Evolutionary conservation across 2,329 filamentous ascomycete genomes (phyloP).

Genomic region (Phialocephala subalpina): DNA sequence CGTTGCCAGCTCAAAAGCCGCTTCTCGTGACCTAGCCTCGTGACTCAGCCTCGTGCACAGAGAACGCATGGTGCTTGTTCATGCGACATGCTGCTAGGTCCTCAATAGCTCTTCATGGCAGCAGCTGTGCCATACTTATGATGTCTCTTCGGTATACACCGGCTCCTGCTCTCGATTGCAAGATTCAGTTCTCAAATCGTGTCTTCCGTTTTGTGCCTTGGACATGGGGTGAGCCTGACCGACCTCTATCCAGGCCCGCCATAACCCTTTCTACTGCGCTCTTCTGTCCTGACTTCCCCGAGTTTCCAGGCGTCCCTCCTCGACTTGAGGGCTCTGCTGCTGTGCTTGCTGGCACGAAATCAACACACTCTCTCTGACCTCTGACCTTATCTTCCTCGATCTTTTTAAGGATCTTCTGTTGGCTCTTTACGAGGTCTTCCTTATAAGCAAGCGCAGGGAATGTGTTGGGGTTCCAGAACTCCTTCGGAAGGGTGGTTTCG

Average conservation of each 20-base stretch:
- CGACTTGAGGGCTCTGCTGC: conserved; percentile 35
- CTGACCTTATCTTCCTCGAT: conserved; percentile 42
- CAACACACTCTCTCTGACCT: conserved; percentile 41
- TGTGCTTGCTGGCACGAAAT: conserved; percentile 43
- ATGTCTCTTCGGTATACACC: background rate
- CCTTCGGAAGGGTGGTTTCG: conserved; percentile 63
- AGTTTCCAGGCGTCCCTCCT: conserved; percentile 33
- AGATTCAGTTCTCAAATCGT: conserved; percentile 44
- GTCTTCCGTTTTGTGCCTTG: conserved; percentile 44
- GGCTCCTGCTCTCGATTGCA: background rate
- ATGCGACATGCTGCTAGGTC: background rate
- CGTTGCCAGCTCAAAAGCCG: background rate
- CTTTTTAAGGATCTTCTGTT: conserved; percentile 45
- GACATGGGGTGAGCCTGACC: conserved; percentile 42
- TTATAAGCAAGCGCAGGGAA: conserved; percentile 65
- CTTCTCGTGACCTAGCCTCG: conserved; percentile 8
- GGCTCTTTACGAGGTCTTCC: conserved; percentile 57
- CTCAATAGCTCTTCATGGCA: background rate
- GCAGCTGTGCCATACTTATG: background rate
- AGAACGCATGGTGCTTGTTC: conserved; percentile 2
- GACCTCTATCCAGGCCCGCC: conserved; percentile 44
- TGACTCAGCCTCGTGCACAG: conserved; percentile 1
- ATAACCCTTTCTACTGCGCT: conserved; percentile 46
- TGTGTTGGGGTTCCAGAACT: conserved; percentile 64
- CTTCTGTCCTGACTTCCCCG: conserved; percentile 34